Conservation (phyloP, 129 eudicot species). For the Flaveria ramosissima region DNA sequence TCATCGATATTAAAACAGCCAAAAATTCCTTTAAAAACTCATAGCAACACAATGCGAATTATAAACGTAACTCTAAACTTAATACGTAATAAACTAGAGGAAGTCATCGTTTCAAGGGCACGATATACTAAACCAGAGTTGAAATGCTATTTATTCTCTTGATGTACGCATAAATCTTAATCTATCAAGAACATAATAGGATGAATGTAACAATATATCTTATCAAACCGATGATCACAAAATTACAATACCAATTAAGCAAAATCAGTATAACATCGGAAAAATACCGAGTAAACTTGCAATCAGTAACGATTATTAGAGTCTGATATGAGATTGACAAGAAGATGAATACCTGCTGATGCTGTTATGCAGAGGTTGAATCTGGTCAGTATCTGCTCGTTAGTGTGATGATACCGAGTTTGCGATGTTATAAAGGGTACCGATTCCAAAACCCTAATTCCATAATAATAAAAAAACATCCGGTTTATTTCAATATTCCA, state of each 20-base stretch:
- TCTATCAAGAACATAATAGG: no score
- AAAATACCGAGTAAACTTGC: background rate
- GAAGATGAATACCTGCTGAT: slow-evolving; percentile 14
- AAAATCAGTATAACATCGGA: no score
- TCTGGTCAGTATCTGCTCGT: background rate
- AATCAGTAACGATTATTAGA: background rate
- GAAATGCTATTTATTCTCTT: no score
- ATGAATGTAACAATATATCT: no score
- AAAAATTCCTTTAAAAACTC: no score
- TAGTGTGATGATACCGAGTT: background rate
- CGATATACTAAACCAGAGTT: no score
- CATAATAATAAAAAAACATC: background rate
- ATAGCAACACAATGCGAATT: no score
- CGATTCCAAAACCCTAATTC: slow-evolving; percentile 28
- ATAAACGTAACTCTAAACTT: background rate
- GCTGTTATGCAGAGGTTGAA: background rate
- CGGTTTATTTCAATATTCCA: background rate
- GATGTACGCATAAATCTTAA: no score
- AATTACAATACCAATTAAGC: no score
- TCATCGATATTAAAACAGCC: no score
- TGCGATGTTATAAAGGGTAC: slow-evolving; percentile 35
- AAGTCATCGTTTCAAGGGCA: background rate
- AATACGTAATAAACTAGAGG: background rate
- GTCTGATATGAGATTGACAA: background rate
- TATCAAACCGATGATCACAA: no score